Percentiles rank a stretch among this genome's conserved stretches.
Conservation (phyloP, 2,329 filamentous ascomycete species). For the Leptographium procerum region DNA sequence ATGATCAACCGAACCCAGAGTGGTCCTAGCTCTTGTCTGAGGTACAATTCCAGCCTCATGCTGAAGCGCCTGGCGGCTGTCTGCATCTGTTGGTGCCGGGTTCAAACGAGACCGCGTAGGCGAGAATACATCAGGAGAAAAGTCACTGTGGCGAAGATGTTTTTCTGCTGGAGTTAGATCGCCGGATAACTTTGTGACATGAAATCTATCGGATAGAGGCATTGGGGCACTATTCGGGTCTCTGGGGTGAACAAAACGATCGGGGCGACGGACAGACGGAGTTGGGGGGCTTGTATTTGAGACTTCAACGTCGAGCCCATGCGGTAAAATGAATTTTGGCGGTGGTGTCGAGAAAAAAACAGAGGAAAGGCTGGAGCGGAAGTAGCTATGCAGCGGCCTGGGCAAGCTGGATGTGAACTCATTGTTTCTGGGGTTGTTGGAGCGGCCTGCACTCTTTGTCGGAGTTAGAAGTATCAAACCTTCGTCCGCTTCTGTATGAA, state of each 20-base stretch:
- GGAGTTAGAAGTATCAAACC: neutral
- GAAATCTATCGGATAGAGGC: slow-evolving; percentile 31
- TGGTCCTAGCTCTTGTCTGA: slow-evolving; percentile 17
- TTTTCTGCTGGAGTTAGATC: slow-evolving; percentile 33
- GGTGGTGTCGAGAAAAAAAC: slow-evolving; percentile 9
- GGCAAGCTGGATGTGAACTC: slow-evolving; percentile 2
- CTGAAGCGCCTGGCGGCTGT: slow-evolving; percentile 15
- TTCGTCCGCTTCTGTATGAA: neutral
- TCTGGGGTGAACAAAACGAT: slow-evolving; percentile 41
- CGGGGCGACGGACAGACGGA: slow-evolving; percentile 20
- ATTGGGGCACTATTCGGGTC: slow-evolving; percentile 15
- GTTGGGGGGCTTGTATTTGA: slow-evolving; percentile 2
- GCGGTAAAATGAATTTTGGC: slow-evolving; percentile 5
- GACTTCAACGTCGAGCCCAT: slow-evolving; percentile 15
- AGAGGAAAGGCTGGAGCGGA: slow-evolving; percentile 4
- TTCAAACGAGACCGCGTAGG: slow-evolving; percentile 19
- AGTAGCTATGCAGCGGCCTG: neutral
- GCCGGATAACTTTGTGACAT: slow-evolving; percentile 29
- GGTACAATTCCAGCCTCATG: slow-evolving; percentile 18
- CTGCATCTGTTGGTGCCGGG: slow-evolving; percentile 14
- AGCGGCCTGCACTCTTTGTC: neutral
- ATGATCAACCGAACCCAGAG: slow-evolving; percentile 12
- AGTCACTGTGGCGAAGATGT: slow-evolving; percentile 29
- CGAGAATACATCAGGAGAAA: slow-evolving; percentile 32
- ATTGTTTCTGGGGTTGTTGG: neutral